These are phyloP conservation scores for Podospora fimiseda DNA, from an alignment of 495 filamentous ascomycete genomes.

Conservation along the genomic window DNA sequence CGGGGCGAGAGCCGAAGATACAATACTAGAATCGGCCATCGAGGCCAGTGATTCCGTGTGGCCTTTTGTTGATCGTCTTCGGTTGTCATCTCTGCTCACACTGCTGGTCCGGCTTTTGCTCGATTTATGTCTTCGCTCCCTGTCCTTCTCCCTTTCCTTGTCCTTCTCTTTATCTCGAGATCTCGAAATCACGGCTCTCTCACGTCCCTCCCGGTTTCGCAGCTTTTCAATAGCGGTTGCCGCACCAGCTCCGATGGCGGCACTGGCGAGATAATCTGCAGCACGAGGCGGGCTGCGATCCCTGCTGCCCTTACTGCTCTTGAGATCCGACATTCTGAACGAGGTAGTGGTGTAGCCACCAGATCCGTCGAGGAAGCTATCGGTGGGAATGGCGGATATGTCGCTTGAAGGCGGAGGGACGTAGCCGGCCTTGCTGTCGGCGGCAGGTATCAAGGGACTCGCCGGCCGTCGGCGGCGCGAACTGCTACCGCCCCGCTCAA, in stretches of 20 bases:
- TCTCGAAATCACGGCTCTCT: conserved; percentile 22
- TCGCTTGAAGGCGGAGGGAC: conserved; percentile 60
- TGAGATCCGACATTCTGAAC: conserved; percentile 25
- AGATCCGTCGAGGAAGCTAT: conserved; percentile 78
- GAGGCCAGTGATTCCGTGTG: conserved; percentile 58
- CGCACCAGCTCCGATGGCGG: conserved; percentile 30
- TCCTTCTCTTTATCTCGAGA: conserved; percentile 29
- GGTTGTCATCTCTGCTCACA: conserved; percentile 53
- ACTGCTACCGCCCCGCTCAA: conserved; percentile 34
- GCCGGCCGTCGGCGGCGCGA: conserved; percentile 44
- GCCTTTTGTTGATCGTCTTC: conserved; percentile 55
- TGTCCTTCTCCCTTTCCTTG: conserved; percentile 32
- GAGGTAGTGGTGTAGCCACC: conserved; percentile 22
- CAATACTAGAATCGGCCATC: conserved; percentile 62
- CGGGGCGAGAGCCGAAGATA: conserved; percentile 66
- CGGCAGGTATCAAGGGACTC: conserved; percentile 48
- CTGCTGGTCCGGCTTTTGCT: conserved; percentile 55
- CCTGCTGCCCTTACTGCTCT: conserved; percentile 25
- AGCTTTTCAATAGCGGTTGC: conserved; percentile 46
- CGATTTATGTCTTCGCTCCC: conserved; percentile 47
- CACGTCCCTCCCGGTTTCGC: conserved; percentile 34
- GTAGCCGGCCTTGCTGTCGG: conserved; percentile 54
- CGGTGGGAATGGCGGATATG: conserved; percentile 83
- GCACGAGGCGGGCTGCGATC: conserved; percentile 27
- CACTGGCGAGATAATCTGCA: conserved; percentile 32